phyloP scores from a whole-genome alignment of 2,329 filamentous ascomycete species.

The Didymosphaeria variabile region DNA sequence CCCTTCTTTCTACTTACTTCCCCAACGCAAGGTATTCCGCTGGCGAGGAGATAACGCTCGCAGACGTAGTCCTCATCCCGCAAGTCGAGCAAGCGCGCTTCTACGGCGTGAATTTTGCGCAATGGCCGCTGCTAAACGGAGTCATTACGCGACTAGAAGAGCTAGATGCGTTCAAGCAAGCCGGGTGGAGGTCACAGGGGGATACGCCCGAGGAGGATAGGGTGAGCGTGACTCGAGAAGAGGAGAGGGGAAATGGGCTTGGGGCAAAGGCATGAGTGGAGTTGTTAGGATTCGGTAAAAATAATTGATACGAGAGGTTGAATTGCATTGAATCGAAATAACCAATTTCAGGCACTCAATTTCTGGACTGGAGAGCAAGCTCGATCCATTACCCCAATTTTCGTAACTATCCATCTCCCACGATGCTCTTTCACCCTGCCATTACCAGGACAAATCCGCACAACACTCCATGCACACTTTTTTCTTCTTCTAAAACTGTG shows the following conservation, averaged over 20 bases:
- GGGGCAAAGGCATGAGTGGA: too few species aligned
- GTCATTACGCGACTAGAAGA: constrained; percentile 59
- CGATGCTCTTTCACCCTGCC: not conserved
- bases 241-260: too few species aligned
- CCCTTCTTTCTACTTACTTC: constrained; percentile 38
- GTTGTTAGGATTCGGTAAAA: too few species aligned
- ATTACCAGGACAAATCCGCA: not conserved
- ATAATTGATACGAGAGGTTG: not conserved
- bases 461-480: not conserved
- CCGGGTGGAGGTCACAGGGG: constrained; percentile 59
- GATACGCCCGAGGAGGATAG: constrained; percentile 54
- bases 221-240: not conserved
- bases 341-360: not conserved
- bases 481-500: too few species aligned
- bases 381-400: not conserved
- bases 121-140: constrained; percentile 58
- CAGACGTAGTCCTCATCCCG: constrained; percentile 67
- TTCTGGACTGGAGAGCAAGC: not conserved
- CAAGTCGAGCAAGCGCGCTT: constrained; percentile 66
- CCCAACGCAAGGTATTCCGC: constrained; percentile 63
- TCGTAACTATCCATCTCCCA: not conserved
- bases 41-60: constrained; percentile 65
- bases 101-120: constrained; percentile 61
- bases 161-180: constrained; percentile 62
- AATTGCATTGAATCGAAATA: not conserved